A percentile compares a stretch with the other conserved stretches of the same genome.
Conservation (phyloP, 2,329 filamentous ascomycete genomes). For the Xylariaceae sp. region DNA sequence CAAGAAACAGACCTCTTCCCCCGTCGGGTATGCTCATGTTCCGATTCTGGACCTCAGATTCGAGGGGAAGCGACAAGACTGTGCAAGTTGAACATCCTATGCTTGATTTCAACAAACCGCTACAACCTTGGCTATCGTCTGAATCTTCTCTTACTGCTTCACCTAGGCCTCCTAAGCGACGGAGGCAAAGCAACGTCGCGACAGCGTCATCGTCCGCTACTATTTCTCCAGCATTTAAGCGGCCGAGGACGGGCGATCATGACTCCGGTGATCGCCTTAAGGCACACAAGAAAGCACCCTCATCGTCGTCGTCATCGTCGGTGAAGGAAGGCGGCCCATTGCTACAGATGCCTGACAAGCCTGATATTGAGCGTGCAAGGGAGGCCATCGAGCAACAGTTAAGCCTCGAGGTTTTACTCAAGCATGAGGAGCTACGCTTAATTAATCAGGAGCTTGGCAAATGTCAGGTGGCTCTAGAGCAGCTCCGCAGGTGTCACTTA, state of each 20-base stretch:
- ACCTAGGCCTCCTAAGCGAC: slow-evolving; percentile 36
- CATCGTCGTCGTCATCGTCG: slow-evolving; percentile 23
- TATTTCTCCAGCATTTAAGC: slow-evolving; percentile 44
- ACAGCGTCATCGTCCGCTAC: slow-evolving; percentile 35
- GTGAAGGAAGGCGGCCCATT: slow-evolving; percentile 21
- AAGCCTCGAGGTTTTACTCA: slow-evolving; percentile 87
- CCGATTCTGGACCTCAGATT: slow-evolving; percentile 62
- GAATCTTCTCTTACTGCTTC: slow-evolving; percentile 29
- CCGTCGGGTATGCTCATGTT: slow-evolving; percentile 58
- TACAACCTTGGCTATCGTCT: slow-evolving; percentile 38
- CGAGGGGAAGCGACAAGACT: slow-evolving; percentile 58
- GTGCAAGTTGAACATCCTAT: slow-evolving; percentile 48
- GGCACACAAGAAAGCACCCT: slow-evolving; percentile 37
- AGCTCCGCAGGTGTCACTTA: slow-evolving; percentile 87
- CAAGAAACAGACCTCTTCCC: slow-evolving; percentile 22
- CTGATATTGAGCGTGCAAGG: slow-evolving; percentile 58
- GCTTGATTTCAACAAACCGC: slow-evolving; percentile 39
- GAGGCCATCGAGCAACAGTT: slow-evolving; percentile 84
- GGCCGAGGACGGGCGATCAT: slow-evolving; percentile 43
- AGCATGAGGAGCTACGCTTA: slow-evolving; percentile 90
- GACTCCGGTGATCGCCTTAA: slow-evolving; percentile 30
- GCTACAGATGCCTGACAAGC: slow-evolving; percentile 12
- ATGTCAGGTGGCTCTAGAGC: slow-evolving; percentile 90
- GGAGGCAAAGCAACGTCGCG: slow-evolving; percentile 38
- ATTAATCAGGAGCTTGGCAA: slow-evolving; percentile 97